A percentile compares a stretch with the other conserved stretches of the same genome.
Conservation (phyloP, 331 rosid genomes). For the Malus hybrid region DNA sequence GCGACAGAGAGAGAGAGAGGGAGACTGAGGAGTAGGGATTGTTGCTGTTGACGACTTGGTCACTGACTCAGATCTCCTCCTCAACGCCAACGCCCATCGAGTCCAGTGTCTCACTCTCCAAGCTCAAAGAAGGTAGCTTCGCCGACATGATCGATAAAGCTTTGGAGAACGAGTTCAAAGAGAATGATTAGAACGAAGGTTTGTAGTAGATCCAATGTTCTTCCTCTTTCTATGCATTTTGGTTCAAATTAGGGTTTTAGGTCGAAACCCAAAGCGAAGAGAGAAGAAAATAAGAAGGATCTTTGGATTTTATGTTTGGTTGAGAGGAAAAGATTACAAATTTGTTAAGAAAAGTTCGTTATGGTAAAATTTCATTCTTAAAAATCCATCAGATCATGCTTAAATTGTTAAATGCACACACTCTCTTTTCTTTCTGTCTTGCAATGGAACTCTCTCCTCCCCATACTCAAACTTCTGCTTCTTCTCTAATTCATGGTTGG, state of each 20-base stretch:
- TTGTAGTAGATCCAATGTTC: constrained; percentile 25
- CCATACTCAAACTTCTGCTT: too few species aligned
- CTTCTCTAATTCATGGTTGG: too few species aligned
- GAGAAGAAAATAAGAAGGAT: not conserved
- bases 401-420: not conserved
- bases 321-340: not conserved
- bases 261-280: not conserved
- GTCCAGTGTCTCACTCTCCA: constrained; percentile 53
- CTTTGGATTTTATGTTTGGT: not conserved
- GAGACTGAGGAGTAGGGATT: too few species aligned
- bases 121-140: constrained; percentile 67
- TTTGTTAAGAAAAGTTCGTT: not conserved
- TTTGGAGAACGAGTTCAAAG: constrained; percentile 82
- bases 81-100: constrained; percentile 40
- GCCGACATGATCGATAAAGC: constrained; percentile 95
- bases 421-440: too few species aligned
- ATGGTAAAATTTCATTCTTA: not conserved
- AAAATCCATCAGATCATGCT: not conserved
- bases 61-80: constrained; percentile 50
- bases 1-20: too few species aligned
- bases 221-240: not conserved
- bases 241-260: constrained; percentile 6
- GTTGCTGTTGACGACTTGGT: too few species aligned
- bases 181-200: constrained; percentile 88
- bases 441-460: too few species aligned